Base-by-base conservation (phyloP, 257 asterid genomes). In the Nicotiana attenuata region DNA sequence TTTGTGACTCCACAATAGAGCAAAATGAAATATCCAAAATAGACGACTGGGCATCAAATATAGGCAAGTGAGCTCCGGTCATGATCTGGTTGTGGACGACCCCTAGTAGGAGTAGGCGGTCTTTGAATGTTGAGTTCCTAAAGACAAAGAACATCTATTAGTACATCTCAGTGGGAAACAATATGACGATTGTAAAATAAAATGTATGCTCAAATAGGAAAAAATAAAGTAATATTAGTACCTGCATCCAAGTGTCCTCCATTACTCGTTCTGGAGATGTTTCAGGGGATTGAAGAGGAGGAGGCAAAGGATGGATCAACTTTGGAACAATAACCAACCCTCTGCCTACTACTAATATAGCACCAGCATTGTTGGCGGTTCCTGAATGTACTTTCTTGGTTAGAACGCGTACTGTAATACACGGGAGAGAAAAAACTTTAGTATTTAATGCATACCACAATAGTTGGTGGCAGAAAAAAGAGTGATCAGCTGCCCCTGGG, bases 241-340 rank as follows among this genome's bases (percentile, higher is more conserved):
- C 99, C 98, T 96, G 99, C 99, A 94, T 96, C 99, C 99, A 94
- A 31, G 93, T 90, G 89, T 96, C 97, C 9, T 93, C 94, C 0
- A 84, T 86, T 47, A 87, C 86, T 16, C 94, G 98, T 86, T 96
- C 99, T 16, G 99, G 99, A 71, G 99, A 96, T 14, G 95, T 89
- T 90, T 93, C 99, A 0, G 99, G 99, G 81, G 99, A 94, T 47
- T 86, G 96, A 84, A 96, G 78, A 78, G 99, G 98, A 24, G 99
- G 99, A 71, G 99, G 99, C 86, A 96, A 82, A 1, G 99, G 98
- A 90, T 96, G 99, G 86, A 96, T 96, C 87, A 96, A 71, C 85
- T 96, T 96, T 0, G 98, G 99, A 82, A 96, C 96, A 52, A 96
- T 90, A 17, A 96, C 97, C 81, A 96, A 88, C 77, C 94, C 99